These are phyloP conservation scores for Cenchrus americanus DNA, from an alignment of 176 grass and related monocot species.

Conservation along the genomic window DNA sequence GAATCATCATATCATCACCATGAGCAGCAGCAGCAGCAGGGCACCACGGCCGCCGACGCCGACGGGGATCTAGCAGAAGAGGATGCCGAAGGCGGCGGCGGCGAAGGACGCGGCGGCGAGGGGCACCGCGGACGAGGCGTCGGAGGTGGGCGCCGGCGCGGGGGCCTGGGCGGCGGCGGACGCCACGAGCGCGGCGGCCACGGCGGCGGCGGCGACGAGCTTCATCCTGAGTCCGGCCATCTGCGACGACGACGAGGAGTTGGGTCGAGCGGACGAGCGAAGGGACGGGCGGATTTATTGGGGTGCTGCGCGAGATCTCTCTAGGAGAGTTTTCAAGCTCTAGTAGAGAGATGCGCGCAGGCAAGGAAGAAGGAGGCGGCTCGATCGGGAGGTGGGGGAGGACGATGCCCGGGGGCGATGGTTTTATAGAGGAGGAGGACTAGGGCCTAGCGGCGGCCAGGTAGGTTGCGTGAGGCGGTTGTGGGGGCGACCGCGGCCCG, in stretches of 20 bases:
- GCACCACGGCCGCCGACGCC: background rate
- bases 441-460: background rate
- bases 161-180: constrained; percentile 51
- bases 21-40: background rate
- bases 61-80: constrained; percentile 64
- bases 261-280: background rate
- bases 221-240: constrained; percentile 61
- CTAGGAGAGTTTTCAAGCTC: constrained; percentile 1
- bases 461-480: constrained; percentile 30
- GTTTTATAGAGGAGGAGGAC: background rate
- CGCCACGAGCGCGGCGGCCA: constrained; percentile 55
- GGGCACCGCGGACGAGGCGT: constrained; percentile 41
- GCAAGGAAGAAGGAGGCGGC: background rate
- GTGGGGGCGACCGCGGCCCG: background rate
- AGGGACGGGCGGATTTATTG: background rate
- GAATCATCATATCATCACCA: background rate
- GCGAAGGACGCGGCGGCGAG: constrained; percentile 54
- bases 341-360: constrained; percentile 44
- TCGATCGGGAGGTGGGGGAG: constrained; percentile 5
- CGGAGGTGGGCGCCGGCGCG: constrained; percentile 50
- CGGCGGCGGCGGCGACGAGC: constrained; percentile 49
- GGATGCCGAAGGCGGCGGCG: constrained; percentile 52
- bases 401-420: background rate
- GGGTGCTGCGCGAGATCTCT: constrained; percentile 42
- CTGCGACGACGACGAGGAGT: background rate